Conservation (phyloP, 2,329 filamentous ascomycete species). For the Sarocladium kiliense region DNA sequence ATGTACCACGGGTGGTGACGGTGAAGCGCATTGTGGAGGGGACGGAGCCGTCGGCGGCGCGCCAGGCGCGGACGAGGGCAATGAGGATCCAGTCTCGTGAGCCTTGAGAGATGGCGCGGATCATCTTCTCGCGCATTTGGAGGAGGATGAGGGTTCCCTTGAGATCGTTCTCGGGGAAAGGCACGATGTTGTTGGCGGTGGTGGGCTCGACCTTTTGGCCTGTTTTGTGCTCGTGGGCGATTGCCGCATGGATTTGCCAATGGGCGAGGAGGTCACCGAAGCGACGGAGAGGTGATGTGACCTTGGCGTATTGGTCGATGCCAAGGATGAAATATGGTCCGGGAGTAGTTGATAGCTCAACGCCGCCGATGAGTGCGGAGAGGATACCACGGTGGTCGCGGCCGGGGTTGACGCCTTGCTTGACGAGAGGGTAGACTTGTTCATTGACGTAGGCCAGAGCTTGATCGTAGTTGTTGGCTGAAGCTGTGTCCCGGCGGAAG, state of each 20-base stretch:
- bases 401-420: constrained; percentile 26
- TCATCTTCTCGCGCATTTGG: constrained; percentile 47
- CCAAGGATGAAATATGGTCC: constrained; percentile 54
- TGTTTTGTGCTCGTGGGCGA: constrained; percentile 39
- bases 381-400: constrained; percentile 24
- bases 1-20: constrained; percentile 32
- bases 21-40: constrained; percentile 45
- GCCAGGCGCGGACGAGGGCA: constrained; percentile 56
- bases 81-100: constrained; percentile 51
- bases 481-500: constrained; percentile 47
- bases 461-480: constrained; percentile 26
- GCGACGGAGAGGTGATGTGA: constrained; percentile 61
- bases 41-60: constrained; percentile 39
- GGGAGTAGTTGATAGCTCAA: constrained; percentile 47
- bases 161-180: constrained; percentile 38
- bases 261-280: constrained; percentile 59
- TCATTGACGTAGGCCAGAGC: constrained; percentile 31
- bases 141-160: constrained; percentile 43
- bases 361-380: constrained; percentile 35
- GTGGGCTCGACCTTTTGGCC: constrained; percentile 19
- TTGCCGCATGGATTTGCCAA: constrained; percentile 60
- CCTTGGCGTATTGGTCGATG: constrained; percentile 55
- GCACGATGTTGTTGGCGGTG: constrained; percentile 30
- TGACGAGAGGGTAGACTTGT: constrained; percentile 28
- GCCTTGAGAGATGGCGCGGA: constrained; percentile 38